Evolutionary conservation across 1,284 basidiomycete species (phyloP), one percentile per base, ranked within the genome.

Genomic region (Cutaneotrichosporon sp.): DNA sequence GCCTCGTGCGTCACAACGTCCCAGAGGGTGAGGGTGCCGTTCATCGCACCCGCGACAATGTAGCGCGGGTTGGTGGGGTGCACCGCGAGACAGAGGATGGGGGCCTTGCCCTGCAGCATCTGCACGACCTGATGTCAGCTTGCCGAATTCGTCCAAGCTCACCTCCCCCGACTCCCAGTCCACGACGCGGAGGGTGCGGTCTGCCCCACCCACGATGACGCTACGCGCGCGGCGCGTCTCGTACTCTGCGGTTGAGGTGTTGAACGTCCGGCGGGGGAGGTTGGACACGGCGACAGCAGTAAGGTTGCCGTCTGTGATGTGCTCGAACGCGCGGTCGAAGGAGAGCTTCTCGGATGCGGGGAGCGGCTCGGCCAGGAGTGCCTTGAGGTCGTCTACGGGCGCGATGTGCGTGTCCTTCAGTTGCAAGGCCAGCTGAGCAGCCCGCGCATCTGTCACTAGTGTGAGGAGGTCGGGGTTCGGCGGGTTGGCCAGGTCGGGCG

Each of bases 161-260:
- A 80, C 78, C 66, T 91, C 86, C 45, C 92, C 92, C 0, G 89
- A 89, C 1, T 85, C 85, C 42, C 89, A 82, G 78, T 95, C 89
- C 3, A 88, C 86, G 46, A 90, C 83, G 61, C 81, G 82, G 47
- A 97, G 81, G 0, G 87, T 87, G 76, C 90, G 89, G 82, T 97
- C 94, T 3, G 92, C 91, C 0, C 89, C 88, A 38, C 90, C 89
- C 22, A 88, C 88, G 73, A 95, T 88, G 43, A 97, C 81, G 20
- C 69, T 67, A 11, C 50, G 38, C 1, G 51, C 58, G 16, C 62
- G 69, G 1, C 33, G 24, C 2, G 70, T 63, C 3, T 52, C 59
- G 36, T 80, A 79, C 24, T 72, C 72, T 3, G 79, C 79, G 0
- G 66, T 65, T 0, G 64, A 43, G 6, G 76, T 76, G 43, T 79